A percentile compares a stretch with the other conserved stretches of the same genome.
Conservation (phyloP, 164 flowering plant species). For the Aristolochia californica region DNA sequence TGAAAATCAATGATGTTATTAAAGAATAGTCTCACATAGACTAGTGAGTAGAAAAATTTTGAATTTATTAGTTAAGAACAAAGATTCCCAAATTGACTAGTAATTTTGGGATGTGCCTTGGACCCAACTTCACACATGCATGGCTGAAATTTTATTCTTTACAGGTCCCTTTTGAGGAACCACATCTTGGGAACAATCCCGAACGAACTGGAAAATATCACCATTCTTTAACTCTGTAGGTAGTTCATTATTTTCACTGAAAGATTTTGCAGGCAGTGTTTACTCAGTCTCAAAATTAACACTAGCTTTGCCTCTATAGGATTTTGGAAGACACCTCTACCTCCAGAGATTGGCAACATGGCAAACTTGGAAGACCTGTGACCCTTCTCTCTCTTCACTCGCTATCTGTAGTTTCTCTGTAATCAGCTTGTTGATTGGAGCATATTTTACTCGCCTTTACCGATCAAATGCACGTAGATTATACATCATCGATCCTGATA, state of each 20-base stretch:
- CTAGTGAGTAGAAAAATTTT: too few species aligned
- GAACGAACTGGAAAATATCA: conserved; percentile 13
- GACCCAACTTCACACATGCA: too few species aligned
- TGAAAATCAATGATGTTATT: background rate
- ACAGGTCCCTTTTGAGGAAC: conserved; percentile 60
- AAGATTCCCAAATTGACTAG: too few species aligned
- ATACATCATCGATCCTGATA: too few species aligned
- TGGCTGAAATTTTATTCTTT: background rate
- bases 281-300: too few species aligned
- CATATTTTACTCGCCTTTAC: background rate
- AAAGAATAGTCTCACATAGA: too few species aligned
- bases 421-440: too few species aligned
- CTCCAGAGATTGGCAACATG: conserved; percentile 20
- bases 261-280: background rate
- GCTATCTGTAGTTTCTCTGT: too few species aligned
- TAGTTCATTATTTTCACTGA: background rate
- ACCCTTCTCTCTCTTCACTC: background rate
- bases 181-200: conserved; percentile 37
- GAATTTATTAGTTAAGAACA: too few species aligned
- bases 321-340: conserved; percentile 17
- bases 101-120: too few species aligned
- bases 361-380: conserved; percentile 17
- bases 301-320: conserved; percentile 11
- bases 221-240: conserved; percentile 17
- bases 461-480: too few species aligned